Conservation (phyloP, 495 filamentous ascomycete genomes). For the Annulohypoxylon moriforme region DNA sequence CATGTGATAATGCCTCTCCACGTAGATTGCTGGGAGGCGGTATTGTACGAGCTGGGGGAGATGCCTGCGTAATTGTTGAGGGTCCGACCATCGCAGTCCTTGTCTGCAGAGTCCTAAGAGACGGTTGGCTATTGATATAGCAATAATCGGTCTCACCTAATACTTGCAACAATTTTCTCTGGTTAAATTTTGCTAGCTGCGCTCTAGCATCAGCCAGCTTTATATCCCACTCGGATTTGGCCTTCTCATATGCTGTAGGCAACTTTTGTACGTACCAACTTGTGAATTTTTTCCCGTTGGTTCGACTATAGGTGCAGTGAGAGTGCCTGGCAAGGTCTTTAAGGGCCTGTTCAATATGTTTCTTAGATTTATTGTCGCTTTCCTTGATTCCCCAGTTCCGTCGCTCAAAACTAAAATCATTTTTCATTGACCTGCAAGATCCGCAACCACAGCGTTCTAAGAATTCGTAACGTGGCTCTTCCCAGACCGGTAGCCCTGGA, state of each 20-base stretch:
- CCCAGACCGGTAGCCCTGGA: neutral
- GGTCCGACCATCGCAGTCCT: no score
- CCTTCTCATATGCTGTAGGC: neutral
- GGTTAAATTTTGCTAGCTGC: neutral
- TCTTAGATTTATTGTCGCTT: neutral
- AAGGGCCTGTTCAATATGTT: neutral
- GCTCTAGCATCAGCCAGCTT: neutral
- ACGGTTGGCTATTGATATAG: neutral
- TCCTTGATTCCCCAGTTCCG: neutral
- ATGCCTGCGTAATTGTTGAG: neutral
- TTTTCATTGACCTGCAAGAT: neutral
- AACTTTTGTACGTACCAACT: neutral
- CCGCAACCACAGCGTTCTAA: neutral
- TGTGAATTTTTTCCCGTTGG: neutral
- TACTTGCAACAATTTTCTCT: neutral
- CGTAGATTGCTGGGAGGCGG: neutral
- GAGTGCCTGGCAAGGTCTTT: neutral
- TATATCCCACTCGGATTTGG: neutral
- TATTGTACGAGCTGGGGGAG: neutral
- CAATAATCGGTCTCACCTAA: constrained; percentile 4
- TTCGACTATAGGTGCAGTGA: neutral
- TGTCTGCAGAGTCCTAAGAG: neutral
- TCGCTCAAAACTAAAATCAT: neutral
- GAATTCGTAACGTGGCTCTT: neutral
- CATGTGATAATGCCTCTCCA: neutral